These are phyloP conservation scores for Epichloe gansuensis DNA, from an alignment of 2,329 filamentous ascomycete genomes.

Conservation along the genomic window DNA sequence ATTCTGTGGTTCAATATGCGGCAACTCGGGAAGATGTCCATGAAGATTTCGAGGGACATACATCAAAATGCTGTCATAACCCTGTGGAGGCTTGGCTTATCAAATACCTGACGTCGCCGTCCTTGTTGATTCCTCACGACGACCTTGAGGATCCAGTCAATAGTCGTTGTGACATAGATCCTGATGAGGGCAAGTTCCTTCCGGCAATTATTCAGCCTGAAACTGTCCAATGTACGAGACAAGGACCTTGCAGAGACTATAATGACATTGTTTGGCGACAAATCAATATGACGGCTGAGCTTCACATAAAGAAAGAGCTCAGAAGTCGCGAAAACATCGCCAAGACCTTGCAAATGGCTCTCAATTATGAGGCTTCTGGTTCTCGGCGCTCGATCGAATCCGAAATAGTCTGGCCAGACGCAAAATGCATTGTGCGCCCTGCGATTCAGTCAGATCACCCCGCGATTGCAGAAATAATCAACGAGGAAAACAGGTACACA, in stretches of 20 bases:
- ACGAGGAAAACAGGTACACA: conserved; percentile 21
- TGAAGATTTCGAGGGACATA: background rate
- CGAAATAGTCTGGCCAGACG: conserved; percentile 13
- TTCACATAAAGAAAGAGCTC: conserved; percentile 15
- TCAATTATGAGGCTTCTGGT: background rate
- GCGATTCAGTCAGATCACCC: conserved; percentile 24
- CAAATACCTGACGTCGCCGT: background rate
- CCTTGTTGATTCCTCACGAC: background rate
- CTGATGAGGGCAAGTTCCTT: conserved; percentile 22
- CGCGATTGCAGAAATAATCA: conserved; percentile 31
- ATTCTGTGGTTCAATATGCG: background rate
- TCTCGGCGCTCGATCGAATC: background rate
- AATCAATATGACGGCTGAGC: conserved; percentile 15
- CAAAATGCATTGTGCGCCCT: conserved; percentile 29
- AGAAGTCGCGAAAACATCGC: conserved; percentile 11
- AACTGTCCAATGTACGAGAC: conserved; percentile 10
- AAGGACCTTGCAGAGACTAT: conserved; percentile 5
- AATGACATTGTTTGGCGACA: conserved; percentile 16
- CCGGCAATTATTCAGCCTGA: conserved; percentile 19
- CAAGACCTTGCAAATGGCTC: background rate
- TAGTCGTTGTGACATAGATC: conserved; percentile 22
- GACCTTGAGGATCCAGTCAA: background rate
- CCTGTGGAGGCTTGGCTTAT: conserved; percentile 1
- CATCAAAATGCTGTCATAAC: background rate
- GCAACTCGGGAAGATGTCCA: background rate